A percentile compares a stretch with the other conserved stretches of the same genome.
Conservation (phyloP, 2,329 filamentous ascomycete species). For the Trichoderma breve region DNA sequence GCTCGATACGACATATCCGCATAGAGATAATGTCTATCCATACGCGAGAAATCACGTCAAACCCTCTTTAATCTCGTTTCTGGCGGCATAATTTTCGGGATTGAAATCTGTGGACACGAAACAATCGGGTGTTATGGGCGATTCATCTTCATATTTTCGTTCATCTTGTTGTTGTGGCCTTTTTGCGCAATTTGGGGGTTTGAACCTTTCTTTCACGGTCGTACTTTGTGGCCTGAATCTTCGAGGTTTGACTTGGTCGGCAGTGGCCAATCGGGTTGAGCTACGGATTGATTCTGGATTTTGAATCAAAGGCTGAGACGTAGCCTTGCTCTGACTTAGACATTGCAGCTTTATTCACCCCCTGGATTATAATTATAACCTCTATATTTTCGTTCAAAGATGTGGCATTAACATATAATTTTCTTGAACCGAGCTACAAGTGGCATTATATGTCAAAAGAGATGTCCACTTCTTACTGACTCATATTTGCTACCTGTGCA, state of each 20-base stretch:
- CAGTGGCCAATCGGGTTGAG: too few species aligned
- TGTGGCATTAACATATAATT: not conserved
- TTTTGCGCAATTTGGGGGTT: too few species aligned
- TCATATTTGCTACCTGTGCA: not conserved
- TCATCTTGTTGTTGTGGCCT: too few species aligned
- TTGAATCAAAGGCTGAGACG: too few species aligned
- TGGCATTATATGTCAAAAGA: not conserved
- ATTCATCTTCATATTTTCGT: not conserved
- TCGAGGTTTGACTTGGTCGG: too few species aligned
- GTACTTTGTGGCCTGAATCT: too few species aligned
- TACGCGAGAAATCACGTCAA: not conserved
- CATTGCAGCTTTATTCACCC: too few species aligned
- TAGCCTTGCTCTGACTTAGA: too few species aligned
- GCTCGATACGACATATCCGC: not conserved
- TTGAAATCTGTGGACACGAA: not conserved
- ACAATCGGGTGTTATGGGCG: not conserved
- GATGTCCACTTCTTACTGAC: not conserved
- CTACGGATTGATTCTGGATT: too few species aligned
- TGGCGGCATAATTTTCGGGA: not conserved
- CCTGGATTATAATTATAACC: too few species aligned
- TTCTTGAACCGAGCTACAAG: not conserved
- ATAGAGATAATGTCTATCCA: not conserved
- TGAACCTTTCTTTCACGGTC: too few species aligned
- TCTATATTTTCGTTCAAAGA: not conserved
- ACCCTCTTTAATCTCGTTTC: not conserved